Base-by-base conservation (phyloP, 768 basidiomycete species). In the Hortiboletus campestris region DNA sequence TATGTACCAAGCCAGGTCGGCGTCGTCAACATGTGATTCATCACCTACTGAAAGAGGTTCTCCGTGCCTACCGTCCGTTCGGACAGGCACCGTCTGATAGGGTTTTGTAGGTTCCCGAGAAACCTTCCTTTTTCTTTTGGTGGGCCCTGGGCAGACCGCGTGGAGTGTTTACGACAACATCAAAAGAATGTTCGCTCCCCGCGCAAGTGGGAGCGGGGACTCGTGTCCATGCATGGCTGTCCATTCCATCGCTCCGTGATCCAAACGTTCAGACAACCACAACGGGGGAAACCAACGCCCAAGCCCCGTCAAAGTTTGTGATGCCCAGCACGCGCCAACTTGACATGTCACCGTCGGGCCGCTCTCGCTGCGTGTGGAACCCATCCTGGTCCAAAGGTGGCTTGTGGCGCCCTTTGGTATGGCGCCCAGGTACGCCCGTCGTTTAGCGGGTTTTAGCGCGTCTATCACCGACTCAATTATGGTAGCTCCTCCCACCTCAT, bases 61-160 rank as follows among this genome's bases (percentile, higher is more conserved):
- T 41, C 28, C 32, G 55, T 58, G 13, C 49, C 39, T 46, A 29
- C 41, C 49, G 29, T 36, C 10, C 28, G 32, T 29, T 32, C 5
- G 13, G 41, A 38, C 42, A 51, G 57, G 57, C 29, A 59, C 57
- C 12, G 17, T 51, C 22, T 46, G 57, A 46, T 51, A 32, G 32
- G 31, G 2, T 12, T 19, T 39, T 11, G 20, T 17, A 38, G 29
- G 48, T 46, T 34, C 28, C 36, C 13, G 43, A 39, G 46, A 19
- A 1, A 28, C 22, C n/a, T 25, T 46, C n/a, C 25, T 19, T 12
- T 47, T 29, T 6, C 4, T 19, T 29, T 17, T 14, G 2, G 3
- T 20, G 13, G 34, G 34, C 13, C 28, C 34, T 25, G 9, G 14
- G 31, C 6, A 29, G 41, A 49, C 25, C 20, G 39, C 34, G 14